phyloP scores from a whole-genome alignment of 805 yeast species.

The Metschnikowia similis region DNA sequence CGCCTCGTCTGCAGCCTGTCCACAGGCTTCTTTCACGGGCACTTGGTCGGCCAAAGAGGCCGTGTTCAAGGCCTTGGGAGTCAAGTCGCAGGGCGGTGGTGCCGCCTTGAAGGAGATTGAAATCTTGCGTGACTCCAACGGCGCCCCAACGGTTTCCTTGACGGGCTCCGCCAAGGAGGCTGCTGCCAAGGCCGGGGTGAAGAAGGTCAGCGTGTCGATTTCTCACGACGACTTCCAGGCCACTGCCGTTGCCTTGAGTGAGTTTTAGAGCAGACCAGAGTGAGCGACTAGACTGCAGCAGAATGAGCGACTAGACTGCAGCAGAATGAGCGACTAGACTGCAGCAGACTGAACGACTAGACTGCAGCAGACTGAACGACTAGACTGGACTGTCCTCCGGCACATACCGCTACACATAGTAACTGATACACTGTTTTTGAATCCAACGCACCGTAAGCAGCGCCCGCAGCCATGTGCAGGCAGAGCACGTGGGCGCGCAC shows the following conservation, averaged over 20 bases:
- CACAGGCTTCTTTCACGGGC: slow-evolving; percentile 91
- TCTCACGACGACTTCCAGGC: slow-evolving; percentile 97
- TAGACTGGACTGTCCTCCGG: background rate
- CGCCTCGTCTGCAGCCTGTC: slow-evolving; percentile 68
- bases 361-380: background rate
- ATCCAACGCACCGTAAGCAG: too few species aligned
- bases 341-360: background rate
- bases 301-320: too few species aligned
- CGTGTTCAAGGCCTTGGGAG: slow-evolving; percentile 92
- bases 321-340: background rate
- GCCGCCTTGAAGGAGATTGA: slow-evolving; percentile 91
- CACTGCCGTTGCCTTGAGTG: slow-evolving; percentile 89
- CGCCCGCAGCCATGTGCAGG: background rate
- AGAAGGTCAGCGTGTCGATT: slow-evolving; percentile 76
- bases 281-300: background rate
- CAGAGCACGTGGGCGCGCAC: background rate
- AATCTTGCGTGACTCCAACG: slow-evolving; percentile 64
- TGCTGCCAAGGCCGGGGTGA: slow-evolving; percentile 68
- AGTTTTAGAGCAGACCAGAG: slow-evolving; percentile 32
- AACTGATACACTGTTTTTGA: too few species aligned
- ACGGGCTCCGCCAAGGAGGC: slow-evolving; percentile 72
- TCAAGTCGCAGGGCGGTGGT: slow-evolving; percentile 88
- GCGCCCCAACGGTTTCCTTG: slow-evolving; percentile 78
- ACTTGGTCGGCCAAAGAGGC: slow-evolving; percentile 99
- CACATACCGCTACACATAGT: too few species aligned